A percentile compares a stretch with the other conserved stretches of the same genome.
phyloP scores from a whole-genome alignment of 148 eudicot species.

The Agrostemma githago region DNA sequence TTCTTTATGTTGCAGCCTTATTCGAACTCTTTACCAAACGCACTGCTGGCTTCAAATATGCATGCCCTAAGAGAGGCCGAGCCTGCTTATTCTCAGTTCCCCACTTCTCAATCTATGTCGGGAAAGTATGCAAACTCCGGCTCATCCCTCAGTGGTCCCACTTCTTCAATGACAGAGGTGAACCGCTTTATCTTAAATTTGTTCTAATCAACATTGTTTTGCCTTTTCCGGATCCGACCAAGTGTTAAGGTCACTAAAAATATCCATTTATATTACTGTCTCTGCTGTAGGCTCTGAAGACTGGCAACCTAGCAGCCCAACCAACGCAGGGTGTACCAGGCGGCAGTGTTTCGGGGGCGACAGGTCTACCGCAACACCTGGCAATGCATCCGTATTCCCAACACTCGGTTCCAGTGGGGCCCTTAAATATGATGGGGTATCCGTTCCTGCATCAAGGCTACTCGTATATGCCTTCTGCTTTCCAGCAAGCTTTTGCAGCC shows the following conservation, averaged over 20 bases:
- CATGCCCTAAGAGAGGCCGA: slow-evolving; percentile 72
- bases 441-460: slow-evolving; percentile 74
- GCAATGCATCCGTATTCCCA: slow-evolving; percentile 74
- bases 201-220: background rate
- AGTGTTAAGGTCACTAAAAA: background rate
- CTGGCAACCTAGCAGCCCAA: slow-evolving; percentile 50
- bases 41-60: slow-evolving; percentile 58
- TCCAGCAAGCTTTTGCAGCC: slow-evolving; percentile 68
- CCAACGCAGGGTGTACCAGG: slow-evolving; percentile 53
- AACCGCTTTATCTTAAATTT: background rate
- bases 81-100: slow-evolving; percentile 63
- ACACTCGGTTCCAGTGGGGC: slow-evolving; percentile 69
- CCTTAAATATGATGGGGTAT: slow-evolving; percentile 68
- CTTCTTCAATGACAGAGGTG: slow-evolving; percentile 83
- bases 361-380: slow-evolving; percentile 69
- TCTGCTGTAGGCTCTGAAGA: slow-evolving; percentile 51
- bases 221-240: background rate
- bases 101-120: slow-evolving; percentile 55
- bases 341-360: slow-evolving; percentile 48
- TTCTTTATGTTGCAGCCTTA: slow-evolving; percentile 47
- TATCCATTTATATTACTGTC: background rate
- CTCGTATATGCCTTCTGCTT: slow-evolving; percentile 76
- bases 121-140: slow-evolving; percentile 47
- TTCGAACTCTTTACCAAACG: slow-evolving; percentile 54
- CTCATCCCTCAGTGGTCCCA: slow-evolving; percentile 58